Base-by-base conservation (phyloP, 1,139 yeast genomes). In the Barnettozyma hawaiiensis region DNA sequence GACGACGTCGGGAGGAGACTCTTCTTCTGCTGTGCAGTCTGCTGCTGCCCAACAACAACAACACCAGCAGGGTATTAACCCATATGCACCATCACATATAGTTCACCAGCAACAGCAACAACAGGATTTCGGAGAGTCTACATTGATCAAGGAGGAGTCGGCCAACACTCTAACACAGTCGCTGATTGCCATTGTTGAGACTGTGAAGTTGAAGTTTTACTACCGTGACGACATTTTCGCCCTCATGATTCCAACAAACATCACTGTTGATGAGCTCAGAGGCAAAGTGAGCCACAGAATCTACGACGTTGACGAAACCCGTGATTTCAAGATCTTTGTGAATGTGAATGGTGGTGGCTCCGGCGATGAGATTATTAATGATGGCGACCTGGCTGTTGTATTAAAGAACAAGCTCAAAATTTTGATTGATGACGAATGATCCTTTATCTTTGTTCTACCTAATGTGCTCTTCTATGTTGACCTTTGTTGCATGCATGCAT, bases 151-250 rank as follows among this genome's bases (percentile, higher is more conserved):
- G 33, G 57, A 54, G 10, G 57, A 56, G 31, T 52, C 55, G 3
- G 42, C 43, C 14, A 49, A 47, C 36, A 55, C 55, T 3, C 39
- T 49, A 31, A 50, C 47, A 31, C 48, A 29, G 33, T 28, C 42
- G 14, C 23, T 23, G n/a, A 18, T 9, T 5, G 6, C 42, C 4
- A 11, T 36, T 21, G 40, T 40, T 12, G 40, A 50, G 21, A 47
- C 58, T 37, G 48, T 48, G 26, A 92, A 81, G 67, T 83, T 78
- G 38, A 92, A 92, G 63, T 89, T 92, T 52, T 90, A 85, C 62
- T 85, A 80, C 58, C 81, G 81, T 47, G 96, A 89, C 55, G 97
- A 90, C 61, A 83, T 90, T 22, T 87, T 92, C 69, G 97, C 96
- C 8, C 71, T 92, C 44, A 70, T 86, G 45, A 76, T 92, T 38